A percentile compares a stretch with the other conserved stretches of the same genome.
Evolutionary conservation across 2,329 filamentous ascomycete species (phyloP).

Genomic region (Fusarium sp.): DNA sequence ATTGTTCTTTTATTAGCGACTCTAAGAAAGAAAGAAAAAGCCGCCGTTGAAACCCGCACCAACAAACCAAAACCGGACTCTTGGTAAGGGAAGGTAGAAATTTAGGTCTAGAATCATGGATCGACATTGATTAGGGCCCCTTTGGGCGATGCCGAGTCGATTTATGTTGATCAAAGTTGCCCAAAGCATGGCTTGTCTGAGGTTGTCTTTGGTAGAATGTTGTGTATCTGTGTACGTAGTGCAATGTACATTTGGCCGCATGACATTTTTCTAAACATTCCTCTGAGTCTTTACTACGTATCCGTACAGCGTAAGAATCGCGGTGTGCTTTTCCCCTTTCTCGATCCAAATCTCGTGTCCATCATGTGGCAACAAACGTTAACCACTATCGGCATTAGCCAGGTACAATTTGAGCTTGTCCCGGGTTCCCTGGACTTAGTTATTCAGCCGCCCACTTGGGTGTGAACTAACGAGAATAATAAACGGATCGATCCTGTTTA

Average conservation of each 20-base stretch:
- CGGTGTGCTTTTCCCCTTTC: neutral
- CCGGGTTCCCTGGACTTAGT: neutral
- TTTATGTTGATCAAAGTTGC: slow-evolving; percentile 16
- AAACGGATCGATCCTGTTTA: neutral
- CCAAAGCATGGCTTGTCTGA: slow-evolving; percentile 14
- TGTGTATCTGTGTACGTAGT: too few relatives aligned
- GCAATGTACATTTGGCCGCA: neutral
- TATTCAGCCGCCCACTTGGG: slow-evolving; percentile 23
- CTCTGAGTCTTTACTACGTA: neutral
- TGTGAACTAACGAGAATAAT: slow-evolving; percentile 12
- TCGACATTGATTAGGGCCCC: slow-evolving; percentile 23
- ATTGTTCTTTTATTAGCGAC: slow-evolving; percentile 11
- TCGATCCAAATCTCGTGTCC: neutral
- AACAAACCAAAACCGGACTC: slow-evolving; percentile 22
- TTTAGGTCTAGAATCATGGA: slow-evolving; percentile 41
- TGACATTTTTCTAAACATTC: neutral
- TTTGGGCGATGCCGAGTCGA: slow-evolving; percentile 6
- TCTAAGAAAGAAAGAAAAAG: neutral
- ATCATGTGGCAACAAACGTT: slow-evolving; percentile 28
- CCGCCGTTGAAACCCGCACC: slow-evolving; percentile 20
- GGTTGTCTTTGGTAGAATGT: too few relatives aligned
- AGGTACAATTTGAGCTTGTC: slow-evolving; percentile 26
- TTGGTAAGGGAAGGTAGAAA: slow-evolving; percentile 10
- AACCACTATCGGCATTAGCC: slow-evolving; percentile 23
- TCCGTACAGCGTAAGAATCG: neutral